Percentiles rank a stretch among this genome's conserved stretches.
Evolutionary conservation across 805 yeast species (phyloP).

Genomic region (Kuraishia molischiana): DNA sequence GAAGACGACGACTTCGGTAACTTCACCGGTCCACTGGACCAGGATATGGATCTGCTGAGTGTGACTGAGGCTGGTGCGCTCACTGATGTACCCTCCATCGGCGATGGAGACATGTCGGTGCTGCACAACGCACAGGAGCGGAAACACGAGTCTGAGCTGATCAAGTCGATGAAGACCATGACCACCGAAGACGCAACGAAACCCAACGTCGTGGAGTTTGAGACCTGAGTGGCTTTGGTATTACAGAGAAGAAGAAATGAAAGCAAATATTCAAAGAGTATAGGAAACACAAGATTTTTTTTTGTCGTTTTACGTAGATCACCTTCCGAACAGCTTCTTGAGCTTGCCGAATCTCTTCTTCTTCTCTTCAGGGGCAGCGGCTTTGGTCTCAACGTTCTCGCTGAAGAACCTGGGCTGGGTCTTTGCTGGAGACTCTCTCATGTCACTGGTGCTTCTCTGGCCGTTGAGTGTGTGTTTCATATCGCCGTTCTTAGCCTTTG

Average conservation of each 20-base stretch:
- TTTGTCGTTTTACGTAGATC: not conserved
- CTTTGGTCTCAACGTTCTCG: constrained; percentile 10
- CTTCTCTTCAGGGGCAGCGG: constrained; percentile 10
- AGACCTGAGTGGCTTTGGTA: not conserved
- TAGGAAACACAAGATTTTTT: too few relatives aligned
- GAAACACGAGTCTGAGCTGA: not conserved
- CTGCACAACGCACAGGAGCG: constrained; percentile 10
- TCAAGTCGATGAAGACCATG: not conserved
- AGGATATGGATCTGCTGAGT: constrained; percentile 9
- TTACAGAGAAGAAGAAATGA: not conserved
- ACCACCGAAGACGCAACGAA: not conserved
- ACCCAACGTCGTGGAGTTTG: constrained; percentile 1
- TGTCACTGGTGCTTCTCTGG: constrained; percentile 2
- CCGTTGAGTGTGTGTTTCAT: not conserved
- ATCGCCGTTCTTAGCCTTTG: not conserved
- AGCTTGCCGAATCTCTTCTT: constrained; percentile 23
- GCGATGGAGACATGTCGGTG: constrained; percentile 11
- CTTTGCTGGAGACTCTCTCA: not conserved
- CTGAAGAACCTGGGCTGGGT: constrained; percentile 15
- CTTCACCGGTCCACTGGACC: constrained; percentile 15
- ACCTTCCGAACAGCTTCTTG: constrained; percentile 22
- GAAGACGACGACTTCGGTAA: constrained; percentile 20
- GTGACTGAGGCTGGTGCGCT: not conserved
- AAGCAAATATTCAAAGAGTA: too few relatives aligned
- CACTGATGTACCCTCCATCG: constrained; percentile 12